Base-by-base conservation (phyloP, 352 stramenopile genomes). In the Globisporangium cystogenes region DNA sequence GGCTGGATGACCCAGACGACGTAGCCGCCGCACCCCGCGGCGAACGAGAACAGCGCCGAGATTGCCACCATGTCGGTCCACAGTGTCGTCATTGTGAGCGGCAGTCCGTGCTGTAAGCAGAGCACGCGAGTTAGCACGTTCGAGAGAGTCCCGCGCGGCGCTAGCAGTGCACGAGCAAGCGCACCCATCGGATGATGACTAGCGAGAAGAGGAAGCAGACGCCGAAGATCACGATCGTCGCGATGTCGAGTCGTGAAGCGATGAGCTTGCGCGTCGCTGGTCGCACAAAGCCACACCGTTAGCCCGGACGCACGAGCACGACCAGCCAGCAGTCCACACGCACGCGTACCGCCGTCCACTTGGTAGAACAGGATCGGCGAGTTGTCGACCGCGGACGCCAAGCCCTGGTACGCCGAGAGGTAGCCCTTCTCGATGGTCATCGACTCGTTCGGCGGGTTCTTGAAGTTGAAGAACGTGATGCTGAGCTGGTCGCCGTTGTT, bases 21-120 rank as follows among this genome's bases (percentile, higher is more conserved):
- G 47, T 77, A 93, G 1, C 82, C 82, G 26, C 74, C 82, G 40
- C 78, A 88, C 3, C 66, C 82, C n/a, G 81, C 80, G 20, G 82
- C 84, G 51, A 93, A 92, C 10, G 82, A 91, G 57, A 93, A 90
- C 18, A 95, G 51, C 21, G 82, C 76, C 5, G 80, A 74, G 36
- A 95, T 92, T 1, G 84, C 83, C 24, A 95, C 84, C 58, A 93
- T 76, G 56, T 95, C 84, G 3, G 84, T 95, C 84, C 84, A 95
- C 12, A 91, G 52, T 12, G 84, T 95, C 44, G 76, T 80, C 54
- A 87, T 82, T 10, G 82, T 95, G 23, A 95, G 62, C 18, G 82
- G 82, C 24, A 95, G 62, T 3, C 84, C 84, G 41, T 95, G 82
- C 68, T 81, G 27, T 60, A 4, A 46, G 7, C 5, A 42, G 36